A percentile compares a stretch with the other conserved stretches of the same genome.
Conservation (phyloP, 2,329 filamentous ascomycete genomes). For the Aspergillus pseudonomiae region DNA sequence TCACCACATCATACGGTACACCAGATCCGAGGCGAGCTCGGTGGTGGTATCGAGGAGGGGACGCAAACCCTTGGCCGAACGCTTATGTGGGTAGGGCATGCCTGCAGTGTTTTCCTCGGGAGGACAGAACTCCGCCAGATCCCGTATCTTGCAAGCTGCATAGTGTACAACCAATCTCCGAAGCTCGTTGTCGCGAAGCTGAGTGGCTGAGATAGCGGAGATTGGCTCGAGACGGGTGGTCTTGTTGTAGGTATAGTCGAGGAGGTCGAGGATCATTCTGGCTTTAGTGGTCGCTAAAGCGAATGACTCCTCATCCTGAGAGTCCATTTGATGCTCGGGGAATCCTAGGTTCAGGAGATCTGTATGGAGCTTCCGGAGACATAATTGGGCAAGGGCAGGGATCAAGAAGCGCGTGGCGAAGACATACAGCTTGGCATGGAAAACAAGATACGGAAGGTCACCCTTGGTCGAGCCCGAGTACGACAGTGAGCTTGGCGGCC, state of each 20-base stretch:
- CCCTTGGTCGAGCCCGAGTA: conserved; percentile 15
- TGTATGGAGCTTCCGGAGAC: conserved; percentile 43
- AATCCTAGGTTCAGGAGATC: conserved; percentile 40
- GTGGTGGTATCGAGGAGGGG: conserved; percentile 41
- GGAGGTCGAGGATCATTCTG: conserved; percentile 40
- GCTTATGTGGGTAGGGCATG: conserved; percentile 28
- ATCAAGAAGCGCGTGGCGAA: conserved; percentile 48
- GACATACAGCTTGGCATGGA: conserved; percentile 49
- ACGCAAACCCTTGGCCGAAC: conserved; percentile 36
- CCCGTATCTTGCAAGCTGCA: conserved; percentile 44
- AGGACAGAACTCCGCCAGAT: conserved; percentile 39
- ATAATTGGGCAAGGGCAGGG: conserved; percentile 43
- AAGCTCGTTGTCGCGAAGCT: conserved; percentile 44
- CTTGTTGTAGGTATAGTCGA: conserved; percentile 44
- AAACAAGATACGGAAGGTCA: conserved; percentile 43
- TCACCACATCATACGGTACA: conserved; percentile 44
- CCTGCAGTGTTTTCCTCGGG: conserved; percentile 28
- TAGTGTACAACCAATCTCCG: conserved; percentile 45
- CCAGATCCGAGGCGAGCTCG: conserved; percentile 46
- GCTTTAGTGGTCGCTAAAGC: conserved; percentile 33
- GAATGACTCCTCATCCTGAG: conserved; percentile 24
- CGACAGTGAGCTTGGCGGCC: conserved; percentile 14
- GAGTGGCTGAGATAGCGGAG: conserved; percentile 36
- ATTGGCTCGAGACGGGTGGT: conserved; percentile 45
- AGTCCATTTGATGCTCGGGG: conserved; percentile 18